Evolutionary conservation across 352 stramenopile genomes (phyloP).

Genomic region (Phytophthora palmivora): DNA sequence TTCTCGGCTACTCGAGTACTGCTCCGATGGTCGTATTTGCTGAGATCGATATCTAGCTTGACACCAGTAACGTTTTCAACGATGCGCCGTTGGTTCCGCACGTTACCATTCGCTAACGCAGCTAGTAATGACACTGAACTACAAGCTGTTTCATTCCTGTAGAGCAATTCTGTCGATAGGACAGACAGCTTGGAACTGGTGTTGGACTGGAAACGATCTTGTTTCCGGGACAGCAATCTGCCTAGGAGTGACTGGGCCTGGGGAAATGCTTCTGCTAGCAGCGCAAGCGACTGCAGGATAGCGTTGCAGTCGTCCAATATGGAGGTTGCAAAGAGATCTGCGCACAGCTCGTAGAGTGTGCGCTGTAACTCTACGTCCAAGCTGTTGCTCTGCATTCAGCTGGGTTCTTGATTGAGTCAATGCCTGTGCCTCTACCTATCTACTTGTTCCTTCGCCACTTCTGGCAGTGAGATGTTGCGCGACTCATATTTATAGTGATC

Average conservation of each 20-base stretch:
- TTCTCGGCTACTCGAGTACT: constrained; percentile 2
- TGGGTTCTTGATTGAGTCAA: constrained; percentile 13
- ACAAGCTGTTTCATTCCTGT: constrained; percentile 37
- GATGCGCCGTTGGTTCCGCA: constrained; percentile 54
- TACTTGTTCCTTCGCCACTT: constrained; percentile 1
- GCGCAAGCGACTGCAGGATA: constrained; percentile 44
- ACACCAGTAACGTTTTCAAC: constrained; percentile 42
- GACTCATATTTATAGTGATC: constrained; percentile 28
- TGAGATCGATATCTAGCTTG: constrained; percentile 18
- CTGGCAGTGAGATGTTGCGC: constrained; percentile 8
- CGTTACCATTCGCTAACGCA: constrained; percentile 40
- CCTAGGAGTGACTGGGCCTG: constrained; percentile 38
- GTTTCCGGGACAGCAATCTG: constrained; percentile 25
- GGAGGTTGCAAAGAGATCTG: constrained; percentile 33
- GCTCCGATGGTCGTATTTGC: background rate
- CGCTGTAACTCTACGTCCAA: constrained; percentile 40
- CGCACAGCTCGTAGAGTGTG: constrained; percentile 44
- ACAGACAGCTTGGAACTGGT: constrained; percentile 21
- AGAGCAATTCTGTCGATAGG: constrained; percentile 42
- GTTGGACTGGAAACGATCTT: background rate
- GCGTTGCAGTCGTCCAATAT: constrained; percentile 27
- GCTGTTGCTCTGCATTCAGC: constrained; percentile 25
- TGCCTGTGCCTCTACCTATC: constrained; percentile 6
- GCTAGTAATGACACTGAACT: constrained; percentile 39
- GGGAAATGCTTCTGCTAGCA: constrained; percentile 38